Conservation (phyloP, 345 rosid species). For the Arabis hirsuta region DNA sequence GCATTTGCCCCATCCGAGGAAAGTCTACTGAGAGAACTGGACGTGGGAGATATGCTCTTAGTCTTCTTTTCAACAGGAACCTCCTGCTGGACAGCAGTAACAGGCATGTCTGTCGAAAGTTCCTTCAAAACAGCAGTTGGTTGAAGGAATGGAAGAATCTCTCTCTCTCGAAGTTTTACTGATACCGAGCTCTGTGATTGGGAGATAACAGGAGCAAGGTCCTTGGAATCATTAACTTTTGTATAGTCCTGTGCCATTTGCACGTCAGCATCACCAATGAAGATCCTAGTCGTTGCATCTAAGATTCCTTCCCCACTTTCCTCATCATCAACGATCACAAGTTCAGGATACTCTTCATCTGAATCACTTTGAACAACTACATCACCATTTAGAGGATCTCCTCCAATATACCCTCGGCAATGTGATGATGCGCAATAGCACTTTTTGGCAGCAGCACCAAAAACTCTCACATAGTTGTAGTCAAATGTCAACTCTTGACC, state of each 20-base stretch:
- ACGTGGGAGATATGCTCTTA: constrained; percentile 40
- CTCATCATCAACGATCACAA: constrained; percentile 79
- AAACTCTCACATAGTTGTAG: constrained; percentile 96
- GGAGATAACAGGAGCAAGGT: constrained; percentile 46
- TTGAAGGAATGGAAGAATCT: constrained; percentile 42
- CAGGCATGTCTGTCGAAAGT: constrained; percentile 36
- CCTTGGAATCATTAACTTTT: constrained; percentile 44
- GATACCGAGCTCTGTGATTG: constrained; percentile 43
- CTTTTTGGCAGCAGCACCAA: constrained; percentile 98
- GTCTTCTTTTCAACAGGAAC: constrained; percentile 49
- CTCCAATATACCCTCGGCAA: constrained; percentile 96
- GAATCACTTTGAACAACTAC: constrained; percentile 92
- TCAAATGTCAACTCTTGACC: constrained; percentile 95
- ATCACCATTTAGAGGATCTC: constrained; percentile 82
- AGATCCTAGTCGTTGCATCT: constrained; percentile 42
- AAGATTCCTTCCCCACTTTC: constrained; percentile 52
- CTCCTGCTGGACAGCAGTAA: constrained; percentile 47
- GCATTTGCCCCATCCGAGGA: constrained; percentile 47
- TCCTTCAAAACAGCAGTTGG: constrained; percentile 39
- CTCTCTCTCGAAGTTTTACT: constrained; percentile 42
- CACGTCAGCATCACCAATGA: constrained; percentile 40
- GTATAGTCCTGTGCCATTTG: constrained; percentile 40
- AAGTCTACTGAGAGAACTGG: constrained; percentile 43
- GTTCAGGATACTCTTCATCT: constrained; percentile 96
- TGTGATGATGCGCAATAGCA: constrained; percentile 87